A percentile compares a stretch with the other conserved stretches of the same genome.
These are phyloP conservation scores for Aspergillus panamensis DNA, from an alignment of 495 filamentous ascomycete species.

Conservation along the genomic window DNA sequence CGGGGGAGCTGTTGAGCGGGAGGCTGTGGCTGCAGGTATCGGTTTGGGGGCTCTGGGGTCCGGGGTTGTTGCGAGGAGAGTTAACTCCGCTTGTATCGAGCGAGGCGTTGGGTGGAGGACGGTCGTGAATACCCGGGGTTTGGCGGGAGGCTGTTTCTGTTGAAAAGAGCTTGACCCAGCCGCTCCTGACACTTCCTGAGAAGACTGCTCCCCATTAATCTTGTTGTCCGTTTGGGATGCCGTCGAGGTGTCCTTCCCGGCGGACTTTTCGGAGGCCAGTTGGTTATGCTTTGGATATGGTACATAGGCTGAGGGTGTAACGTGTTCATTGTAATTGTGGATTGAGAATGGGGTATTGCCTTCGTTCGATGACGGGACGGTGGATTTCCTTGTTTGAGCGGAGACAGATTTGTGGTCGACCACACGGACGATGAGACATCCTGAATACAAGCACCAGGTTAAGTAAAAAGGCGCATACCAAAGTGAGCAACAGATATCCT, in stretches of 20 bases:
- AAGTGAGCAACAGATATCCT: slow-evolving; percentile 13
- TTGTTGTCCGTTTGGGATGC: slow-evolving; percentile 25
- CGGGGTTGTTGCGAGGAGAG: slow-evolving; percentile 70
- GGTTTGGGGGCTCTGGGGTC: slow-evolving; percentile 48
- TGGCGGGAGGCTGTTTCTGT: slow-evolving; percentile 46
- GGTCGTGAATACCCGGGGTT: slow-evolving; percentile 66
- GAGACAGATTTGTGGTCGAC: slow-evolving; percentile 74
- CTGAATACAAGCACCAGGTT: slow-evolving; percentile 32
- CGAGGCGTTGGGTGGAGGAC: slow-evolving; percentile 83
- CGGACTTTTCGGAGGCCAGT: slow-evolving; percentile 36
- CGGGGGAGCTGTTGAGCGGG: slow-evolving; percentile 48
- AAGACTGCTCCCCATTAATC: slow-evolving; percentile 26
- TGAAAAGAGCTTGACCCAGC: slow-evolving; percentile 40
- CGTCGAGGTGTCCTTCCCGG: slow-evolving; percentile 29
- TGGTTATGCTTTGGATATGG: slow-evolving; percentile 69
- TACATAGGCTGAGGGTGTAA: slow-evolving; percentile 83
- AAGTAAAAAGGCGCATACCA: slow-evolving; percentile 5
- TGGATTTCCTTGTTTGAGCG: slow-evolving; percentile 53
- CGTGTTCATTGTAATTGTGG: slow-evolving; percentile 81
- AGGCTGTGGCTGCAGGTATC: slow-evolving; percentile 41
- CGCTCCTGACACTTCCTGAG: slow-evolving; percentile 45
- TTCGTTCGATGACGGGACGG: slow-evolving; percentile 48
- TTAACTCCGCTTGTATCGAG: slow-evolving; percentile 68
- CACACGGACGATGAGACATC: slow-evolving; percentile 89
- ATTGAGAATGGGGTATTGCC: slow-evolving; percentile 75